A percentile compares a stretch with the other conserved stretches of the same genome.
phyloP scores from a whole-genome alignment of 345 rosid species.

The Luvunga scandens region DNA sequence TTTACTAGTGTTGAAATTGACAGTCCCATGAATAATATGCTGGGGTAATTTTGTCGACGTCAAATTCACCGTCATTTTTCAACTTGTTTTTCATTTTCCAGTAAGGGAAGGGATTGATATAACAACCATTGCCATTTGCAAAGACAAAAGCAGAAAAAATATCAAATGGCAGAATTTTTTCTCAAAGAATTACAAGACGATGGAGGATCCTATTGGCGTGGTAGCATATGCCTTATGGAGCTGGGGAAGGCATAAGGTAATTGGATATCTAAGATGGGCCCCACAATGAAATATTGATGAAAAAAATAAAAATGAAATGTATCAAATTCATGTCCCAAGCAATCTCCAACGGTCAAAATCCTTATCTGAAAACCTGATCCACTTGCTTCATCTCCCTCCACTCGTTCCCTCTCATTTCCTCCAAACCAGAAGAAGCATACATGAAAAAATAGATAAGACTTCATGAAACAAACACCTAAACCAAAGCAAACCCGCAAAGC shows the following conservation, averaged over 20 bases:
- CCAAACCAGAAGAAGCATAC: slow-evolving; percentile 22
- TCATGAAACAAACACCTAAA: slow-evolving; percentile 1
- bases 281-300: not conserved
- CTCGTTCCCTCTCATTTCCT: slow-evolving; percentile 42
- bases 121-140: no score
- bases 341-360: slow-evolving; percentile 49
- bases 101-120: no score
- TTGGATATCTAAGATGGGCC: slow-evolving; percentile 17
- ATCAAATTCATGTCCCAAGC: slow-evolving; percentile 11
- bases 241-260: not conserved
- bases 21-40: not conserved
- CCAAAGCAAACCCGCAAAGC: slow-evolving; percentile 9
- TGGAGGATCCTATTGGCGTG: not conserved
- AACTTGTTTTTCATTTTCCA: not conserved
- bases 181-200: not conserved
- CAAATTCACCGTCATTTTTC: not conserved
- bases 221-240: slow-evolving; percentile 19
- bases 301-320: not conserved
- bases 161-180: not conserved
- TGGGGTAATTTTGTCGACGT: not conserved
- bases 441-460: slow-evolving; percentile 35
- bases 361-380: slow-evolving; percentile 83
- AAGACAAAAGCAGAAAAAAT: not conserved
- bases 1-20: not conserved
- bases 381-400: slow-evolving; percentile 43